Percentiles rank a stretch among this genome's conserved stretches.
phyloP scores from a whole-genome alignment of 441 rosid species.

The Gossypium gossypioides region DNA sequence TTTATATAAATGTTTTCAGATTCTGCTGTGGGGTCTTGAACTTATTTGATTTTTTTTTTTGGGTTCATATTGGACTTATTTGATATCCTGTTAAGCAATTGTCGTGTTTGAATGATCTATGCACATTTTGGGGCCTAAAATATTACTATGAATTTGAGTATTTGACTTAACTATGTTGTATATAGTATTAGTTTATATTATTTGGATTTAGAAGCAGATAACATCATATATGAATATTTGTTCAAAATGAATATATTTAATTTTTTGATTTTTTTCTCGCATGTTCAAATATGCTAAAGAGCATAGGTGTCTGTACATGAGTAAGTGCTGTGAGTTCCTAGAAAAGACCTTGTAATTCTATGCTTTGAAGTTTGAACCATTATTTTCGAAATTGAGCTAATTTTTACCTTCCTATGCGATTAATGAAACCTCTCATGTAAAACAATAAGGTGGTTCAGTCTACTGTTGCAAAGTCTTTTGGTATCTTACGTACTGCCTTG shows the following conservation, averaged over 20 bases:
- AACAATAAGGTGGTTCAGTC: not conserved
- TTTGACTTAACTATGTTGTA: not conserved
- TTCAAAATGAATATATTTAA: not conserved
- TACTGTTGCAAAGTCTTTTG: not conserved
- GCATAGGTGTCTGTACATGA: not conserved
- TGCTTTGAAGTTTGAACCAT: not conserved
- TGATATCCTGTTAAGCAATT: not conserved
- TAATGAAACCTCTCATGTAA: not conserved
- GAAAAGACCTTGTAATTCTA: not conserved
- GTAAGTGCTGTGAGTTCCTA: conserved; percentile 10
- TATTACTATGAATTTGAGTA: not conserved
- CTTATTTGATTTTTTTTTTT: too few relatives aligned
- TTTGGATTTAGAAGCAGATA: not conserved
- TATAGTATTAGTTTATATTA: not conserved
- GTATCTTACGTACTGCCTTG: not conserved
- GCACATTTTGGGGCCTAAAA: conserved; percentile 1
- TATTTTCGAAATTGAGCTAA: not conserved
- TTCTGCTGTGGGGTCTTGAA: not conserved
- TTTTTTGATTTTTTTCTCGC: not conserved
- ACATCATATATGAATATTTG: not conserved
- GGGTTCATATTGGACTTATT: not conserved
- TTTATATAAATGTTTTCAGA: not conserved
- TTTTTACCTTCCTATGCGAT: not conserved
- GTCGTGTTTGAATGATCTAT: not conserved
- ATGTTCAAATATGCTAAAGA: not conserved